These are phyloP conservation scores for Hyaloscypha variabilis DNA, from an alignment of 495 filamentous ascomycete genomes.

Conservation along the genomic window DNA sequence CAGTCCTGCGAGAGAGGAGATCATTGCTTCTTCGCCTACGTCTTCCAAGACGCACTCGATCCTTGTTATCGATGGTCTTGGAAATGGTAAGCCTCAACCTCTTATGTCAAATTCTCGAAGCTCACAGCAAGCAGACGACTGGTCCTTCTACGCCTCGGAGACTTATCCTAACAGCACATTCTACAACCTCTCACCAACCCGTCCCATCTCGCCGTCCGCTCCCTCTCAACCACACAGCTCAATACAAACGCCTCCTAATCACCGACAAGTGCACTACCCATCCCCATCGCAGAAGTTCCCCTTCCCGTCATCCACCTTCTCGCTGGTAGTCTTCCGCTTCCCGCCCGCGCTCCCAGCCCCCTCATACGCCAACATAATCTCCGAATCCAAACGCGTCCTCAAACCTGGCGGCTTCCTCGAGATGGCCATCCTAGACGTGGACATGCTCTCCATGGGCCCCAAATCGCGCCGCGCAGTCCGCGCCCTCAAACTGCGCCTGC, in stretches of 20 bases:
- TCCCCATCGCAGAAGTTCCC: conserved; percentile 74
- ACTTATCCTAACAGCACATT: conserved; percentile 86
- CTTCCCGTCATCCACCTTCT: conserved; percentile 85
- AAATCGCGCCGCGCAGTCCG: conserved; percentile 75
- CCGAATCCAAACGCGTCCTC: conserved; percentile 88
- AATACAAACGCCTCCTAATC: conserved; percentile 68
- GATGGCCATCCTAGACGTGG: conserved; percentile 79
- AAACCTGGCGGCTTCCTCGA: conserved; percentile 90
- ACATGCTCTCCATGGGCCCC: conserved; percentile 86
- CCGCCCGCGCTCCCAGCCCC: conserved; percentile 72
- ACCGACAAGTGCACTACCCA: conserved; percentile 78
- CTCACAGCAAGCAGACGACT: conserved; percentile 67
- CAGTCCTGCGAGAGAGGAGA: conserved; percentile 83
- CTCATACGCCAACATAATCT: conserved; percentile 77
- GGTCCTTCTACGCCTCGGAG: conserved; percentile 96
- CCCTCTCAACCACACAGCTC: conserved; percentile 38
- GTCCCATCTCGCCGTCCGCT: conserved; percentile 42
- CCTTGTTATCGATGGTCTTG: conserved; percentile 90
- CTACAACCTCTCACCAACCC: conserved; percentile 74
- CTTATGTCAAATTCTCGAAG: background rate
- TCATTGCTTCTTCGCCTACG: conserved; percentile 48
- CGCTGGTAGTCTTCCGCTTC: conserved; percentile 86
- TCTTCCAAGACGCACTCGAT: conserved; percentile 59
- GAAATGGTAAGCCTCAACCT: conserved; percentile 46
- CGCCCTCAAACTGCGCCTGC: conserved; percentile 66